Base-by-base conservation (phyloP, 1,284 basidiomycete genomes). In the Ceratobasidium sp. region DNA sequence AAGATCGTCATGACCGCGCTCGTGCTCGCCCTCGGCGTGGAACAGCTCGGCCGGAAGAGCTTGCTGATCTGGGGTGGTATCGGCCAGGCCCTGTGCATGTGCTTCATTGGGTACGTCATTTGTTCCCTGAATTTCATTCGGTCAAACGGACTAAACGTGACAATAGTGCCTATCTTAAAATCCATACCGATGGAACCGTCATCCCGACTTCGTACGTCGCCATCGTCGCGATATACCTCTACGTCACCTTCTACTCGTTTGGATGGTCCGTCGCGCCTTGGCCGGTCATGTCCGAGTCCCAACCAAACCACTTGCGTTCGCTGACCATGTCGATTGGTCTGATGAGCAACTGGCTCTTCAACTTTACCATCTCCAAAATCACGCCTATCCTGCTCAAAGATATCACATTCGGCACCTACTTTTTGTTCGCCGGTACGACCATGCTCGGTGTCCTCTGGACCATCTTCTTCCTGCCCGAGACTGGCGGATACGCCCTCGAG, bases 241-340 rank as follows among this genome's bases (percentile, higher is more conserved):
- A 75, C 45, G 74, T 76, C 41, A 73, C 73, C 3, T 73, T 74
- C 59, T 75, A 75, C 53, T 75, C 72, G 72, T 76, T 75, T 48
- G 74, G 73, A 34, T 71, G 74, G 73, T 70, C 58, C 36, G 71
- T 75, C 59, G 71, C 70, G 10, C 73, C 60, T 23, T 75, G 75
- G 75, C 75, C 78, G 2, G 78, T 76, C 21, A 76, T 75, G 64
- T 76, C 78, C 36, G 78, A 79, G 72, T 76, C 77, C n/a, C 77
- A 78, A 12, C 78, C 78, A 8, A 79, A 79, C 71, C 78, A 78
- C 70, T 72, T 79, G 3, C 77, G 78, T 32, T 76, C 78, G n/a
- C 73, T 79, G 1, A 77, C 77, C 57, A 79, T 79, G 78, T 58
- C 74, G 3, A 50, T 72, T 12, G 78, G 74, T 50, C 70, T 76